A percentile compares a stretch with the other conserved stretches of the same genome.
Evolutionary conservation across 179 eudicot species (phyloP).

Genomic region (Silene coronaria): DNA sequence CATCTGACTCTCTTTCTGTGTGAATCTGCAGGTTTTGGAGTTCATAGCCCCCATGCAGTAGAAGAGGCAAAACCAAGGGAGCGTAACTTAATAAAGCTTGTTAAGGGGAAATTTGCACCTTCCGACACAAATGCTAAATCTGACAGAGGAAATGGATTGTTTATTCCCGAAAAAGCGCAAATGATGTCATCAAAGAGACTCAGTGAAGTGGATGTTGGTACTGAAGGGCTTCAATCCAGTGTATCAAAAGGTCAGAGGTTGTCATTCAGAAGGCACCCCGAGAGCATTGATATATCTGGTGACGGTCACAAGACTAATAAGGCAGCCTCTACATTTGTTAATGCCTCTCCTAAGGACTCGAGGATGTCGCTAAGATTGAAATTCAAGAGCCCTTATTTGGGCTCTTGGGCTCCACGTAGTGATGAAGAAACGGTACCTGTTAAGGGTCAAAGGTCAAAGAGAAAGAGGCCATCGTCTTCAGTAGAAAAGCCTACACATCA

Average conservation of each 20-base stretch:
- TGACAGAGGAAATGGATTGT: conserved; percentile 40
- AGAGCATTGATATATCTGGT: conserved; percentile 33
- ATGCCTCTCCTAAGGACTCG: conserved; percentile 47
- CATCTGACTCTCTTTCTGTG: neutral
- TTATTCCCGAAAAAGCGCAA: conserved; percentile 34
- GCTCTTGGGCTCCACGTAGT: conserved; percentile 47
- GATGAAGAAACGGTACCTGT: conserved; percentile 68
- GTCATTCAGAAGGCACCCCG: conserved; percentile 41
- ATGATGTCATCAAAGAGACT: conserved; percentile 31
- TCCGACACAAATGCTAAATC: conserved; percentile 32
- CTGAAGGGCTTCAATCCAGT: conserved; percentile 29
- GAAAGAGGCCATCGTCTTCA: conserved; percentile 56
- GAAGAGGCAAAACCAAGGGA: conserved; percentile 41
- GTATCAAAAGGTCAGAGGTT: conserved; percentile 43
- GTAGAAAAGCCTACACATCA: conserved; percentile 38
- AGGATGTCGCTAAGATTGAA: conserved; percentile 72
- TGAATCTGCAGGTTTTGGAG: conserved; percentile 42
- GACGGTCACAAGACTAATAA: conserved; percentile 31
- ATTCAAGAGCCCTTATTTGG: conserved; percentile 54
- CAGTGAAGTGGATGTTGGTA: conserved; percentile 30
- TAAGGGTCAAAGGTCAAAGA: conserved; percentile 90
- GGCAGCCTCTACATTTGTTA: conserved; percentile 30
- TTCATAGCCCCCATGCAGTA: conserved; percentile 29
- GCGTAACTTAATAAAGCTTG: conserved; percentile 55
- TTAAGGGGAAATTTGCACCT: conserved; percentile 39